Evolutionary conservation across 106 monocot genomes (phyloP).

Genomic region (Amphibolis antarctica): DNA sequence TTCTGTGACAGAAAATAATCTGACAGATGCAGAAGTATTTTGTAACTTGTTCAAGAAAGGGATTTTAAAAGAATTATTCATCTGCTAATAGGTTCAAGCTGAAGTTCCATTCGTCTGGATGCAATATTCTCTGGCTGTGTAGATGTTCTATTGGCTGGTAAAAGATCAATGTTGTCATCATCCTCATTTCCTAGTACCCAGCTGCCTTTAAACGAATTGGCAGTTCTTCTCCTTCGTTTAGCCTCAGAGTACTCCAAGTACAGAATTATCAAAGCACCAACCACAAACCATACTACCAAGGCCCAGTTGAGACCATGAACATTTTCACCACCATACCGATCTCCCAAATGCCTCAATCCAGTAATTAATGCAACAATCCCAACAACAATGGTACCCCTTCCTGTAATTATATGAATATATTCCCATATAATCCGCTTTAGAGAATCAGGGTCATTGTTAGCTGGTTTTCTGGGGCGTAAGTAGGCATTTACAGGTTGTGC

Average conservation of each 20-base stretch:
- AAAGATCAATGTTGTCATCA: conserved; percentile 72
- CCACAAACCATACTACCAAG: conserved; percentile 61
- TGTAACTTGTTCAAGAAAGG: not conserved
- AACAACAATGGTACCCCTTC: conserved; percentile 47
- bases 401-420: conserved; percentile 70
- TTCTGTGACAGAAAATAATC: not conserved
- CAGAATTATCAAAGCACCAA: conserved; percentile 31
- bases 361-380: conserved; percentile 71
- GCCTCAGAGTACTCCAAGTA: conserved; percentile 67
- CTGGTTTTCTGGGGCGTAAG: conserved; percentile 51
- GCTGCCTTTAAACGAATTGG: conserved; percentile 40
- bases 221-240: conserved; percentile 33
- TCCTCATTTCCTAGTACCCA: conserved; percentile 97
- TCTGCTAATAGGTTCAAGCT: conserved; percentile 75
- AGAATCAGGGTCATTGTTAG: conserved; percentile 39
- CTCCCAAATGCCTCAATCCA: conserved; percentile 82
- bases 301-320: conserved; percentile 74
- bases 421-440: conserved; percentile 68
- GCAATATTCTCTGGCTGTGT: conserved; percentile 25
- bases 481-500: conserved; percentile 81
- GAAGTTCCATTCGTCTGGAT: conserved; percentile 70
- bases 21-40: not conserved
- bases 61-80: conserved; percentile 14
- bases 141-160: conserved; percentile 35
- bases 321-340: conserved; percentile 67